Base-by-base conservation (phyloP, 768 basidiomycete genomes). In the Russula abietina region DNA sequence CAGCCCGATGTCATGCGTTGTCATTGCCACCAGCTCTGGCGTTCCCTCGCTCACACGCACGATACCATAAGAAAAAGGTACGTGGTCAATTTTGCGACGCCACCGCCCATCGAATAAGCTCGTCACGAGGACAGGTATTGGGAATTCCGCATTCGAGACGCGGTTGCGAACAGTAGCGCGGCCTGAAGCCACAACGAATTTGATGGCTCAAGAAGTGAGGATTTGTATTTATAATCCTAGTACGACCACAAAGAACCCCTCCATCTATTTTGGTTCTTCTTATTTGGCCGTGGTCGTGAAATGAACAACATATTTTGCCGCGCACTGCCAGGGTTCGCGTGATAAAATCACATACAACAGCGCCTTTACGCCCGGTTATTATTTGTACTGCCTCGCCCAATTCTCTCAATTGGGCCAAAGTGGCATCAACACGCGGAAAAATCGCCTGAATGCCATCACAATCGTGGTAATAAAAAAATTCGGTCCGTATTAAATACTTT, bases 11-110 rank as follows among this genome's bases (percentile, higher is more conserved):
- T 33, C 45, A 38, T 26, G 7, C 30, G 45, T 48, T 56, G 33
- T 11, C 12, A 30, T 36, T 36, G 33, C 12, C 33, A 65, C 43
- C 68, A 91, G 89, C 75, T 90, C 22, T 92, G 89, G 86, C 83
- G 77, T 60, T 78, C 80, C 2, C 79, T 93, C 28, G 89, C 84
- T 1, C 76, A 83, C 58, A 82, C 87, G 61, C 79, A 85, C 68
- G 91, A 93, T 69, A 81, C 81, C 8, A 89, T 91, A 66, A 79
- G 90, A 54, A 89, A 84, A 77, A 87, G 85, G 91, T 91, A 64
- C 46, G 78, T 74, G 30, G n/a, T 64, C 53, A 36, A 43, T 30
- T 36, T 12, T n/a, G 28, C 28, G 22, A 30, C 17, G 55, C 48
- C 43, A 55, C 64, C 19, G 59, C 53, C 26, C 52, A 38, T 53